Conservation (phyloP, 73 alveolate genomes). For the Urostyla sp. region DNA sequence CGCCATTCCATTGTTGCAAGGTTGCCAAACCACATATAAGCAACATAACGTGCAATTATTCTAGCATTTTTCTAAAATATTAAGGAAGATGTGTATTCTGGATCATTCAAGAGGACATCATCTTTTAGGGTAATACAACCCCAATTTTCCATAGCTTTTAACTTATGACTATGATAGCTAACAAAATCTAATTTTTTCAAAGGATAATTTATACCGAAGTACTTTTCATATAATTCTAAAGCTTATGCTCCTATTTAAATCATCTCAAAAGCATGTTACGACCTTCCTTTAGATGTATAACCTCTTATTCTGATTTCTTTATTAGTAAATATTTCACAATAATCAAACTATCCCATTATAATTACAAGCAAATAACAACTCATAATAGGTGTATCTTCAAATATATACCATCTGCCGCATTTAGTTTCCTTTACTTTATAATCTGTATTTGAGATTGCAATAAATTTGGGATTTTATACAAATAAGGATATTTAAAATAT, state of each 20-base stretch:
- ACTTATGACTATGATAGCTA: conserved; percentile 72
- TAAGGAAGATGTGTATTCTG: conserved; percentile 48
- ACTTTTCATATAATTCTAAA: conserved; percentile 70
- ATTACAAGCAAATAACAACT: conserved; percentile 85
- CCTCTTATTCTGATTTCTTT: conserved; percentile 70
- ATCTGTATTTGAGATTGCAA: conserved; percentile 76
- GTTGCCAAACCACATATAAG: conserved; percentile 94
- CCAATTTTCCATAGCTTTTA: conserved; percentile 91
- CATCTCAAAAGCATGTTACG: conserved; percentile 39
- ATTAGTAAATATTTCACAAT: conserved; percentile 71
- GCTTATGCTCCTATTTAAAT: conserved; percentile 41
- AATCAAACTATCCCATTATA: conserved; percentile 90
- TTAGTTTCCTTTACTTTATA: conserved; percentile 46
- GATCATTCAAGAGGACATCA: conserved; percentile 45
- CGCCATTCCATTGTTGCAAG: conserved; percentile 90
- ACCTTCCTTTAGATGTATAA: conserved; percentile 70
- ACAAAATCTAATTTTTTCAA: conserved; percentile 84
- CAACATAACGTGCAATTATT: conserved; percentile 77
- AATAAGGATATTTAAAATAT: conserved; percentile 75
- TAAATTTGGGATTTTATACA: conserved; percentile 48
- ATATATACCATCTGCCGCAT: conserved; percentile 63
- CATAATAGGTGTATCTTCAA: conserved; percentile 88
- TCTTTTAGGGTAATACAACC: conserved; percentile 80
- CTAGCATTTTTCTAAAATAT: conserved; percentile 22
- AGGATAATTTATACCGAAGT: conserved; percentile 82